phyloP scores from a whole-genome alignment of 106 monocot genomes.

The Allium fistulosum region DNA sequence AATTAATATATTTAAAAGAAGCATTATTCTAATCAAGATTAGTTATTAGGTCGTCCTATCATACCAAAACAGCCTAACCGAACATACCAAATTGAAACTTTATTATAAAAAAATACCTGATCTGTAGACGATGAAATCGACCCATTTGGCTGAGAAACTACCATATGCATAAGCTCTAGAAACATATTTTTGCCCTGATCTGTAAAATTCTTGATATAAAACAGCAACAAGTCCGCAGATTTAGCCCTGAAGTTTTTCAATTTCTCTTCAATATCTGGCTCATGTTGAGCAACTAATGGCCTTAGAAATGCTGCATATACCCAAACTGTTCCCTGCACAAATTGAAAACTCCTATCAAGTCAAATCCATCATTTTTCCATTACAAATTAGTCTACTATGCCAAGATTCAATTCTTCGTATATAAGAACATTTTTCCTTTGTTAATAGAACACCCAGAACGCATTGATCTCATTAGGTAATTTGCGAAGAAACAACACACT shows the following conservation, averaged over 20 bases:
- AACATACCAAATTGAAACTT: neutral
- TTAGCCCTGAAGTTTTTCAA: conserved; percentile 16
- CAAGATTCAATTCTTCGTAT: too few relatives aligned
- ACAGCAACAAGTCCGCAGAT: conserved; percentile 18
- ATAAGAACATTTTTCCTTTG: too few relatives aligned
- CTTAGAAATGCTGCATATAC: conserved; percentile 24
- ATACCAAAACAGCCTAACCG: neutral
- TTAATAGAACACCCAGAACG: too few relatives aligned
- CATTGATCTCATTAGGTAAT: too few relatives aligned
- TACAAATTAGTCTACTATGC: too few relatives aligned
- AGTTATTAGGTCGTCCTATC: neutral
- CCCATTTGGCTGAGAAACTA: conserved; percentile 7
- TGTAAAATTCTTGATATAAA: conserved; percentile 29
- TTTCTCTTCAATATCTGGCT: conserved; percentile 26
- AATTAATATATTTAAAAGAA: too few relatives aligned
- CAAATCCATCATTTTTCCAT: too few relatives aligned
- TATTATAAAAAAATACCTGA: neutral
- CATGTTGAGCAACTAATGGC: conserved; percentile 22
- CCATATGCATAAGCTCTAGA: conserved; percentile 18
- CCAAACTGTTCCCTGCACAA: conserved; percentile 17
- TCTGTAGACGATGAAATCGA: neutral
- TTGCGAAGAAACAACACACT: too few relatives aligned
- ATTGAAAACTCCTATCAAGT: neutral
- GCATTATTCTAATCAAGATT: neutral
- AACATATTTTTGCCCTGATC: conserved; percentile 18